These are phyloP conservation scores for Xylariaceae sp. DNA, from an alignment of 2,329 filamentous ascomycete species.

Conservation along the genomic window DNA sequence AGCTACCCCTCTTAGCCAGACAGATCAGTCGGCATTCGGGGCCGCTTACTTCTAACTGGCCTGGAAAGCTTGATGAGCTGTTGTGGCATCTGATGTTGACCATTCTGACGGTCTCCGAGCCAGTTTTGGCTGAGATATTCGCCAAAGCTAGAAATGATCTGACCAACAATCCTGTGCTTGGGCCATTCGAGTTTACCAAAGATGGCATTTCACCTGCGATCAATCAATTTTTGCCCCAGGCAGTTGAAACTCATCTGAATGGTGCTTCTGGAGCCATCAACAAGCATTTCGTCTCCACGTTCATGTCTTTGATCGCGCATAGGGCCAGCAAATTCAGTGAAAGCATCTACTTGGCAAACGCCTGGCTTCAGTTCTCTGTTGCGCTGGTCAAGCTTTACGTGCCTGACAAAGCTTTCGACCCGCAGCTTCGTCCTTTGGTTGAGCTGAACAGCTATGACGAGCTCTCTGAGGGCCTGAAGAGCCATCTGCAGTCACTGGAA, in stretches of 20 bases:
- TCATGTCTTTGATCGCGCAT: constrained; percentile 41
- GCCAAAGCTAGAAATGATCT: constrained; percentile 24
- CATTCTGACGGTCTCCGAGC: constrained; percentile 38
- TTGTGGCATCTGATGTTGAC: constrained; percentile 44
- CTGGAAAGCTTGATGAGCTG: constrained; percentile 43
- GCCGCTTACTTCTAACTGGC: constrained; percentile 46
- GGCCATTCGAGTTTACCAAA: constrained; percentile 21
- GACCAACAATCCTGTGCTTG: constrained; percentile 10
- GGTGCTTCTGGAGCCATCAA: constrained; percentile 30
- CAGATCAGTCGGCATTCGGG: constrained; percentile 47
- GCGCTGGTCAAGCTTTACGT: constrained; percentile 75
- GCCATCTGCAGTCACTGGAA: constrained; percentile 55
- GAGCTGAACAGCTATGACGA: constrained; percentile 55
- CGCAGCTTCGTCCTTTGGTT: constrained; percentile 60
- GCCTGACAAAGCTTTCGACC: constrained; percentile 82
- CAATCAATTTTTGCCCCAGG: constrained; percentile 22
- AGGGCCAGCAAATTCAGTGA: constrained; percentile 24
- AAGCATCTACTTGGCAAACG: constrained; percentile 44
- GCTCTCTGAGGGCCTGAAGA: constrained; percentile 49
- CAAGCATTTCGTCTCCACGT: constrained; percentile 40
- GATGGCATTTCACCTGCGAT: constrained; percentile 28
- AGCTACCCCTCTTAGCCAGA: constrained; percentile 56
- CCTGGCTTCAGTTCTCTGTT: constrained; percentile 72
- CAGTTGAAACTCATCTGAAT: constrained; percentile 20
- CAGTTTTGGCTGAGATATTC: constrained; percentile 30